These are phyloP conservation scores for Paraphoma chrysanthemicola DNA, from an alignment of 2,329 filamentous ascomycete species.

Conservation along the genomic window DNA sequence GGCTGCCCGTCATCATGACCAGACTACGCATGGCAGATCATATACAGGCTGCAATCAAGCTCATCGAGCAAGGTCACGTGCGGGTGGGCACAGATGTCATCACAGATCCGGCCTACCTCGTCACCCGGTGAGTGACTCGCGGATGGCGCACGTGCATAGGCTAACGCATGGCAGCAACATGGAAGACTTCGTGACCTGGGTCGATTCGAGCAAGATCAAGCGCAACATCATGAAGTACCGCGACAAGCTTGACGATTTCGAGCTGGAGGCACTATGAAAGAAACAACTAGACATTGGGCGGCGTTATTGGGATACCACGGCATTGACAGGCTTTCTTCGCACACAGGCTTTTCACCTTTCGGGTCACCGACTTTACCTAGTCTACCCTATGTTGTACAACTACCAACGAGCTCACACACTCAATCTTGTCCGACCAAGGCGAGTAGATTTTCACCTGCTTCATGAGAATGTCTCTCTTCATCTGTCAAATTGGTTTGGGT, in stretches of 20 bases:
- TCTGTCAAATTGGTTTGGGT: no score
- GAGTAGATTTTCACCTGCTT: no score
- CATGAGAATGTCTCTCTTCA: no score
- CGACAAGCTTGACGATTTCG: slow-evolving; percentile 95
- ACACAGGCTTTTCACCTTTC: neutral
- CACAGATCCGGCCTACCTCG: slow-evolving; percentile 87
- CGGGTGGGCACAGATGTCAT: slow-evolving; percentile 89
- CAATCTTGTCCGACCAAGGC: no score
- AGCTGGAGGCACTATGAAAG: slow-evolving; percentile 60
- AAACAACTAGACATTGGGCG: slow-evolving; percentile 13
- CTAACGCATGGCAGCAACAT: slow-evolving; percentile 64
- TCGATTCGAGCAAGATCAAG: slow-evolving; percentile 96
- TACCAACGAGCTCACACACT: no score
- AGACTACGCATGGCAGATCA: slow-evolving; percentile 90
- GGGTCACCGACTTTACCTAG: no score
- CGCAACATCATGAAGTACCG: slow-evolving; percentile 93
- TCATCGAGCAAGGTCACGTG: slow-evolving; percentile 94
- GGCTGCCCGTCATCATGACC: slow-evolving; percentile 91
- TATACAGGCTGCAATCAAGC: slow-evolving; percentile 77
- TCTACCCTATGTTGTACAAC: no score
- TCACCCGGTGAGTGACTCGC: slow-evolving; percentile 63
- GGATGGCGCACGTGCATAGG: neutral
- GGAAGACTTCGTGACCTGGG: slow-evolving; percentile 97
- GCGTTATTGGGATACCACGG: slow-evolving; percentile 24
- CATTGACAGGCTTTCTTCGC: slow-evolving; percentile 20